phyloP scores from a whole-genome alignment of 305 asterid species.

The Solanum hybrid region DNA sequence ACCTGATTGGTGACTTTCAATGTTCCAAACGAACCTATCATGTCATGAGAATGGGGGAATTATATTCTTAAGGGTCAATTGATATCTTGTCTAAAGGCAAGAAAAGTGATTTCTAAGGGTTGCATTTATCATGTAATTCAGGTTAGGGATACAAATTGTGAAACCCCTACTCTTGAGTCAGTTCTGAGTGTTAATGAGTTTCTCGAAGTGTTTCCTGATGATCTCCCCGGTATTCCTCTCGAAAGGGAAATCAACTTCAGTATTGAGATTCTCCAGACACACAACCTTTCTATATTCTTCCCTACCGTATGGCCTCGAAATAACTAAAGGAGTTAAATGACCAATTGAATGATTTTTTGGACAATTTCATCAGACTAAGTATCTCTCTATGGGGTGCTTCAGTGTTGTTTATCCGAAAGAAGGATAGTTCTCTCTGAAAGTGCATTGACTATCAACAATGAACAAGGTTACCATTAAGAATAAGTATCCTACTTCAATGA shows the following conservation, averaged over 20 bases:
- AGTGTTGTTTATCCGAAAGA: not conserved
- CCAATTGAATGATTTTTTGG: too few species aligned
- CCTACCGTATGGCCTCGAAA: too few species aligned
- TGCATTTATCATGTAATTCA: not conserved
- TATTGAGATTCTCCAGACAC: not conserved
- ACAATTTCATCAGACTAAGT: too few species aligned
- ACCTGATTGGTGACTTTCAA: not conserved
- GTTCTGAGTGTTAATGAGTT: not conserved
- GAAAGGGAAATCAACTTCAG: not conserved
- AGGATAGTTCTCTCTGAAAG: not conserved
- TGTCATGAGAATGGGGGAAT: not conserved
- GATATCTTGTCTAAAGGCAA: not conserved
- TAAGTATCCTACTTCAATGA: not conserved
- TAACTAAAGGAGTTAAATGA: too few species aligned
- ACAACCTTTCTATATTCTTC: not conserved
- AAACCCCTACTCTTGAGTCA: not conserved
- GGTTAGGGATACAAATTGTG: not conserved
- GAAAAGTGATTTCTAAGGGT: not conserved
- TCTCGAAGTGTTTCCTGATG: not conserved
- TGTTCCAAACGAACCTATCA: not conserved
- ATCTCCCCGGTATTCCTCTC: not conserved
- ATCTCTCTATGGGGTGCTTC: not conserved
- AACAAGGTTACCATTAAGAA: not conserved
- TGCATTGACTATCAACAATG: not conserved
- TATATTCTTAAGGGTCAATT: not conserved